phyloP scores from a whole-genome alignment of 768 basidiomycete species.

The Boletus vermiculosoides region DNA sequence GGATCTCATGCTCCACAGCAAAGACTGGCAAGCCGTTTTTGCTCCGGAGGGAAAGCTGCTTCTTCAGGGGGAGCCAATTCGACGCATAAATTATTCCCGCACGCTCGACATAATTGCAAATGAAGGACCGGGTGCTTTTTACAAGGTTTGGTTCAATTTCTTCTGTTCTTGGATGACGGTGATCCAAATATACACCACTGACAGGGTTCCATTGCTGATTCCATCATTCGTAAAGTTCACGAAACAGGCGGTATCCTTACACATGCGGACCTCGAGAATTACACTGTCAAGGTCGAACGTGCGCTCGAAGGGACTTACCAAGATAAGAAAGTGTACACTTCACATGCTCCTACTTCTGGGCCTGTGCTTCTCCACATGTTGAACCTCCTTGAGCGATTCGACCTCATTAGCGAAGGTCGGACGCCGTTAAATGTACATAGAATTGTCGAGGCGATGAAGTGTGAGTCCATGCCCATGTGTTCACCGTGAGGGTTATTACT shows the following conservation, averaged over 20 bases:
- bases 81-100: conserved; percentile 68
- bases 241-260: conserved; percentile 79
- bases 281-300: conserved; percentile 62
- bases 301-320: conserved; percentile 80
- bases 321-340: conserved; percentile 78
- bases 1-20: conserved; percentile 58
- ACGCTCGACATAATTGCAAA: conserved; percentile 74
- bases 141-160: conserved; percentile 49
- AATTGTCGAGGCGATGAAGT: conserved; percentile 83
- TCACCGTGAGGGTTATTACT: conserved; percentile 10
- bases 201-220: conserved; percentile 79
- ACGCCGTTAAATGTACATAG: conserved; percentile 74
- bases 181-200: conserved; percentile 14
- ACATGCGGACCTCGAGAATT: conserved; percentile 68
- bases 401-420: conserved; percentile 46
- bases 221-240: conserved; percentile 68
- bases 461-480: conserved; percentile 37
- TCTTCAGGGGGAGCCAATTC: conserved; percentile 71
- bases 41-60: conserved; percentile 72
- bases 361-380: conserved; percentile 90
- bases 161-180: conserved; percentile 6
- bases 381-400: conserved; percentile 83
- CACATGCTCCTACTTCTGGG: conserved; percentile 83
- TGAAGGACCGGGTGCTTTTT: conserved; percentile 80
- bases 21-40: conserved; percentile 83